Percentiles rank a stretch among this genome's conserved stretches.
These are phyloP conservation scores for Boletellus ananas DNA, from an alignment of 768 basidiomycete genomes.

Conservation along the genomic window DNA sequence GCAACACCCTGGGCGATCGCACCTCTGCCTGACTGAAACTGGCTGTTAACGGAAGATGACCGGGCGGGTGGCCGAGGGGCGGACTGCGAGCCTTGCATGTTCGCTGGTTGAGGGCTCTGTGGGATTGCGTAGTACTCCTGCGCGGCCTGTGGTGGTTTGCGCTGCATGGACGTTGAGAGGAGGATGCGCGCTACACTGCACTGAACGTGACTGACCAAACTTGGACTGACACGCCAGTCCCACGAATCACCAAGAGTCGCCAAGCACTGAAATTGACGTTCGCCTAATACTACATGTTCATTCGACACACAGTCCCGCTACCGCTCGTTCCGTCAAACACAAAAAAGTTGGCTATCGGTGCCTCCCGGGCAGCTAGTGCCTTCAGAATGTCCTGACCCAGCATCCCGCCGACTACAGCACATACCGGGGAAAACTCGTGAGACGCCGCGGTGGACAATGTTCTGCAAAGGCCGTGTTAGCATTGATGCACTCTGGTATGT, in stretches of 20 bases:
- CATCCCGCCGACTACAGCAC: slow-evolving; percentile 93
- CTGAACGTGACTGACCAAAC: slow-evolving; percentile 27
- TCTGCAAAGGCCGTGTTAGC: slow-evolving; percentile 40
- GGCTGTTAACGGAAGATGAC: slow-evolving; percentile 27
- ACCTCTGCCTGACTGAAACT: slow-evolving; percentile 39
- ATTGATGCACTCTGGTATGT: background rate
- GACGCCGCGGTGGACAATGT: slow-evolving; percentile 63
- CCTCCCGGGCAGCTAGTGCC: slow-evolving; percentile 83
- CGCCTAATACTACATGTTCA: slow-evolving; percentile 38
- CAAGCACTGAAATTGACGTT: no score
- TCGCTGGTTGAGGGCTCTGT: slow-evolving; percentile 49
- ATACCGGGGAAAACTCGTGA: slow-evolving; percentile 89
- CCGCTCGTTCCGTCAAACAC: slow-evolving; percentile 83
- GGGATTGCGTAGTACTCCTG: slow-evolving; percentile 67
- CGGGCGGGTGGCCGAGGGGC: slow-evolving; percentile 23
- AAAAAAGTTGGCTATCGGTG: slow-evolving; percentile 91
- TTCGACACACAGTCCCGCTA: slow-evolving; percentile 60
- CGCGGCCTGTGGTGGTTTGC: slow-evolving; percentile 41
- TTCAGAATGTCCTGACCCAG: slow-evolving; percentile 94
- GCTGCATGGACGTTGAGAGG: slow-evolving; percentile 32
- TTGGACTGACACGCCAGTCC: slow-evolving; percentile 9
- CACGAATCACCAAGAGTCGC: slow-evolving; percentile 7
- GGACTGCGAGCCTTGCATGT: slow-evolving; percentile 28
- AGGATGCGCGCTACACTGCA: slow-evolving; percentile 6
- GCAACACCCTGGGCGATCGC: slow-evolving; percentile 78